These are phyloP conservation scores for Penicillium brasilianum DNA, from an alignment of 2,329 filamentous ascomycete genomes.

Conservation along the genomic window DNA sequence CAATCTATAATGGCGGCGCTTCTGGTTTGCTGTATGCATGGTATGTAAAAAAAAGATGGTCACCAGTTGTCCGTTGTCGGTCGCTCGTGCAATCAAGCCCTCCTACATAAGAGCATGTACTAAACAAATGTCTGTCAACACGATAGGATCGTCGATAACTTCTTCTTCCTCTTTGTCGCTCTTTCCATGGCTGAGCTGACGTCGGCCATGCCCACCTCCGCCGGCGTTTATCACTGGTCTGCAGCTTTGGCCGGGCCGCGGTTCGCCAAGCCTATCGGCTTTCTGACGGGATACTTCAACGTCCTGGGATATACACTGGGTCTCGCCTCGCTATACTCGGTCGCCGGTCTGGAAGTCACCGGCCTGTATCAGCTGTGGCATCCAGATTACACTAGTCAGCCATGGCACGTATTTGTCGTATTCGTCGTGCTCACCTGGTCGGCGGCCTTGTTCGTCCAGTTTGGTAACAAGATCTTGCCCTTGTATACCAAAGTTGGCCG, in stretches of 20 bases:
- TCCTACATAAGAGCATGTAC: neutral
- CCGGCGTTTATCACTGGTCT: constrained; percentile 17
- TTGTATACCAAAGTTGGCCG: constrained; percentile 16
- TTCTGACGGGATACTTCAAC: constrained; percentile 15
- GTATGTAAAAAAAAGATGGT: constrained; percentile 2
- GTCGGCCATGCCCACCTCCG: constrained; percentile 17
- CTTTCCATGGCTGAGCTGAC: constrained; percentile 18
- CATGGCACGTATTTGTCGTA: constrained; percentile 15
- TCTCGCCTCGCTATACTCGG: constrained; percentile 13
- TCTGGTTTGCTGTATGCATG: constrained; percentile 14
- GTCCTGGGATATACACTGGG: constrained; percentile 15
- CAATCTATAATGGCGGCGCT: constrained; percentile 18
- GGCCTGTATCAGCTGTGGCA: constrained; percentile 17
- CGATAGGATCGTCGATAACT: constrained; percentile 16
- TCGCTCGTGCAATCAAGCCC: neutral
- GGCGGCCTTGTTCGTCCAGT: constrained; percentile 13
- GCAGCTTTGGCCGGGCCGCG: constrained; percentile 13
- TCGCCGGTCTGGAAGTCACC: constrained; percentile 14
- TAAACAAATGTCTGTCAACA: neutral
- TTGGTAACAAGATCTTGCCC: constrained; percentile 14
- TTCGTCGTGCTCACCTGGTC: constrained; percentile 18
- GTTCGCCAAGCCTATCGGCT: constrained; percentile 13
- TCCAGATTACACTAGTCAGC: constrained; percentile 6
- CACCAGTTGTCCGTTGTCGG: neutral
- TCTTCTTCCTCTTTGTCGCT: constrained; percentile 16